phyloP scores from a whole-genome alignment of 441 rosid species.

The Brassica hybrid region DNA sequence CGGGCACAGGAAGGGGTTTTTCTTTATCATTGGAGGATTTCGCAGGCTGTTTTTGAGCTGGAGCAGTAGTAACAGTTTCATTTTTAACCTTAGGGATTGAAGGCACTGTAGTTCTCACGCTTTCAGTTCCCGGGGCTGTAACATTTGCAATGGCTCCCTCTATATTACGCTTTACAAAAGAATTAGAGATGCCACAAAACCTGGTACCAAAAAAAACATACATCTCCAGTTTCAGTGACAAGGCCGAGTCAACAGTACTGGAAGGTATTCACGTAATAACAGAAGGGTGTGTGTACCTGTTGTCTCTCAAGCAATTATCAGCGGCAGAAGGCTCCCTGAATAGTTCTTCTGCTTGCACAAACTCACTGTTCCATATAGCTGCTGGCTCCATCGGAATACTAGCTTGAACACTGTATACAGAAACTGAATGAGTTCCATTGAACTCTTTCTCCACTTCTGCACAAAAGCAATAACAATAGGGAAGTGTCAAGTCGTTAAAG shows the following conservation, averaged over 20 bases:
- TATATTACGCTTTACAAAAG: slow-evolving; percentile 59
- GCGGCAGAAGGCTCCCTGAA: slow-evolving; percentile 58
- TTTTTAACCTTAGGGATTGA: slow-evolving; percentile 48
- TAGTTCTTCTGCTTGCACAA: slow-evolving; percentile 88
- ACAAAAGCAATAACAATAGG: slow-evolving; percentile 30
- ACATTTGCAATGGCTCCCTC: slow-evolving; percentile 48
- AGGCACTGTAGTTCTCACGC: slow-evolving; percentile 38
- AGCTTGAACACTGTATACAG: slow-evolving; percentile 86
- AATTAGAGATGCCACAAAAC: slow-evolving; percentile 75
- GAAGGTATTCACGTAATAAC: slow-evolving; percentile 10
- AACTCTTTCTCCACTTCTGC: slow-evolving; percentile 83
- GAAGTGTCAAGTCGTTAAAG: slow-evolving; percentile 13
- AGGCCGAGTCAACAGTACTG: slow-evolving; percentile 4
- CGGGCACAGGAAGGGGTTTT: slow-evolving; percentile 45
- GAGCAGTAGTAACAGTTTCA: slow-evolving; percentile 36
- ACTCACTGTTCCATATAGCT: slow-evolving; percentile 84
- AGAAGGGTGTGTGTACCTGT: slow-evolving; percentile 53
- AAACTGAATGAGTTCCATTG: slow-evolving; percentile 65
- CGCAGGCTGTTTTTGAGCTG: slow-evolving; percentile 41
- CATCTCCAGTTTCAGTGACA: slow-evolving; percentile 25
- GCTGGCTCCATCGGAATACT: slow-evolving; percentile 83
- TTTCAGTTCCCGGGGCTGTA: slow-evolving; percentile 46
- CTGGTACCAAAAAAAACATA: slow-evolving; percentile 46
- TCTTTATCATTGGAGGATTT: slow-evolving; percentile 53
- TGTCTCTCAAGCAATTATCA: slow-evolving; percentile 88